Conservation (phyloP, 257 asterid species). For the Capsicum pubescens region DNA sequence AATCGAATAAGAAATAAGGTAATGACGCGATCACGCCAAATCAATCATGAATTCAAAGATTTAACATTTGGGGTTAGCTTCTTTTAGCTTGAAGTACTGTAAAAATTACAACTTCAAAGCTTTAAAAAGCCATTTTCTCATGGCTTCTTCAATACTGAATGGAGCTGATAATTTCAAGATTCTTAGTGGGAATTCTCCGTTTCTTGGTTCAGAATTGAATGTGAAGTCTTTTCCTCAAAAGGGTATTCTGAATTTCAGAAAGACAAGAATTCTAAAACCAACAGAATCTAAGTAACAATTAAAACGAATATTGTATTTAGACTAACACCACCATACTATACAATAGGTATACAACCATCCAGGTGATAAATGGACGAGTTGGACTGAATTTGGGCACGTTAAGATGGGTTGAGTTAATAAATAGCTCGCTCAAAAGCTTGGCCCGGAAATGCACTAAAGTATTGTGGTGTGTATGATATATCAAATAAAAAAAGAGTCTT, state of each 20-base stretch:
- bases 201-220: slow-evolving; percentile 41
- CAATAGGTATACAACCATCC: no score
- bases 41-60: background rate
- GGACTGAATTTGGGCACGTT: no score
- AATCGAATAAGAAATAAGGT: no score
- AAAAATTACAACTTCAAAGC: slow-evolving; percentile 4
- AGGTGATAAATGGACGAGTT: no score
- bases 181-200: slow-evolving; percentile 21
- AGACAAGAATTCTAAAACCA: slow-evolving; percentile 6
- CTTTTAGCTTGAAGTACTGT: slow-evolving; percentile 7
- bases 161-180: slow-evolving; percentile 46
- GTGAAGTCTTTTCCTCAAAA: slow-evolving; percentile 29
- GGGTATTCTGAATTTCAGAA: slow-evolving; percentile 30
- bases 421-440: no score
- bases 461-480: no score
- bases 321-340: no score
- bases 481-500: no score
- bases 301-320: no score
- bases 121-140: background rate
- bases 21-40: no score
- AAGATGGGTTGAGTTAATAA: no score
- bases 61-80: background rate
- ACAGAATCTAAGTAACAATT: background rate
- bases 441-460: no score
- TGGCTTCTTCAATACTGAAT: slow-evolving; percentile 47